Percentiles rank a stretch among this genome's conserved stretches.
Conservation (phyloP, 805 yeast genomes). For the Suhomyces sp. region DNA sequence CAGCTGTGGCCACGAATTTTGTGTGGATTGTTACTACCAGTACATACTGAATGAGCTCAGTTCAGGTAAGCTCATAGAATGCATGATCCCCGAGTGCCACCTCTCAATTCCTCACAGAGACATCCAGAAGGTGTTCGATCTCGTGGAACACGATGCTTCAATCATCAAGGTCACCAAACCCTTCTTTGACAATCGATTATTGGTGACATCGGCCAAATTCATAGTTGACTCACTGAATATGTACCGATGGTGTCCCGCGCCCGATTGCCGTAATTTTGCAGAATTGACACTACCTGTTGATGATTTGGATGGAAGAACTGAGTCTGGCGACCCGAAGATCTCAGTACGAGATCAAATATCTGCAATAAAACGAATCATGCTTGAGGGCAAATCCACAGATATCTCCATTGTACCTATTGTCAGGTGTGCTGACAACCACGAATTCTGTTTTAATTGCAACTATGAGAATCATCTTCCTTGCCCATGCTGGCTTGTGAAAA, state of each 20-base stretch:
- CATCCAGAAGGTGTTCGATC: constrained; percentile 19
- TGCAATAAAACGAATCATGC: constrained; percentile 2
- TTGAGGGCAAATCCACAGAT: constrained; percentile 10
- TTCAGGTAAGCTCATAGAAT: constrained; percentile 52
- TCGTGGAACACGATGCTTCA: constrained; percentile 4
- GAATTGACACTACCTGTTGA: constrained; percentile 26
- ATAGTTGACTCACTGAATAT: constrained; percentile 51
- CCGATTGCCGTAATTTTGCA: constrained; percentile 53
- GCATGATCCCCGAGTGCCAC: constrained; percentile 62
- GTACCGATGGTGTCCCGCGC: constrained; percentile 80
- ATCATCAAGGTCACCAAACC: constrained; percentile 15
- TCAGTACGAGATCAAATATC: background rate
- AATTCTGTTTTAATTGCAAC: constrained; percentile 77
- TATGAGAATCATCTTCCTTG: constrained; percentile 79
- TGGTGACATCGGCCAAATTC: constrained; percentile 42
- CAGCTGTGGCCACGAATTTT: constrained; percentile 70
- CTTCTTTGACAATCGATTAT: constrained; percentile 34
- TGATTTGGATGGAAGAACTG: constrained; percentile 8
- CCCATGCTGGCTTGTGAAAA: constrained; percentile 66
- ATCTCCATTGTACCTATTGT: constrained; percentile 59
- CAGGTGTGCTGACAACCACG: constrained; percentile 61
- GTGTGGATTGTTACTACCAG: constrained; percentile 63
- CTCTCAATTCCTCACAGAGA: constrained; percentile 44
- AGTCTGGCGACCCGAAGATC: constrained; percentile 1
- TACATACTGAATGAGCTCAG: constrained; percentile 51